Conservation (phyloP, 768 basidiomycete genomes). For the Suillus cothurnatus region DNA sequence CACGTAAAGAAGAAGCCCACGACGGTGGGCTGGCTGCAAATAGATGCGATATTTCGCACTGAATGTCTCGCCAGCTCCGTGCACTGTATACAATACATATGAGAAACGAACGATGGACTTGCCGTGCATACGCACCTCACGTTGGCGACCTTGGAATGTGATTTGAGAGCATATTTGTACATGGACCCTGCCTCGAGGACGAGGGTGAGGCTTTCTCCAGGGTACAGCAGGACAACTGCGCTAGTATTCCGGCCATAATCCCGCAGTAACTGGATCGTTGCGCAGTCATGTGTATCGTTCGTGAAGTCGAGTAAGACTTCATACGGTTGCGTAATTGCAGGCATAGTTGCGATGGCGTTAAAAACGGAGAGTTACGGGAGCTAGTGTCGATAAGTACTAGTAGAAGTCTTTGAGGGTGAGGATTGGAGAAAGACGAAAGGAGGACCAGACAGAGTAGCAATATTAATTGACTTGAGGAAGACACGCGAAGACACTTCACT, state of each 20-base stretch:
- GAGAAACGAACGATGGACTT: conserved; percentile 8
- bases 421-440: conserved; percentile 17
- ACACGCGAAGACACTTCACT: conserved; percentile 24
- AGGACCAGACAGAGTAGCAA: conserved; percentile 12
- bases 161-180: conserved; percentile 72
- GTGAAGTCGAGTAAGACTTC: conserved; percentile 70
- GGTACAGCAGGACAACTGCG: conserved; percentile 58
- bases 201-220: conserved; percentile 64
- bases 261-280: conserved; percentile 63
- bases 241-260: conserved; percentile 62
- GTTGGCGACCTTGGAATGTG: conserved; percentile 63
- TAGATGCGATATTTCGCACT: conserved; percentile 61
- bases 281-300: conserved; percentile 67
- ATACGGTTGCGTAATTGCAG: conserved; percentile 57
- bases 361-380: conserved; percentile 36
- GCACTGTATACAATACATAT: conserved; percentile 42
- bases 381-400: conserved; percentile 18
- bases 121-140: conserved; percentile 54
- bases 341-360: conserved; percentile 45
- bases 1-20: conserved; percentile 32
- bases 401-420: conserved; percentile 10
- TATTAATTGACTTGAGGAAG: conserved; percentile 14
- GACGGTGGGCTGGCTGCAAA: conserved; percentile 44
- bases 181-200: conserved; percentile 69
- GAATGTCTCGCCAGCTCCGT: conserved; percentile 65